Evolutionary conservation across 108 stramenopile species (phyloP), one percentile per base, ranked within the genome.

Genomic region (Mediolabrus comicus): DNA sequence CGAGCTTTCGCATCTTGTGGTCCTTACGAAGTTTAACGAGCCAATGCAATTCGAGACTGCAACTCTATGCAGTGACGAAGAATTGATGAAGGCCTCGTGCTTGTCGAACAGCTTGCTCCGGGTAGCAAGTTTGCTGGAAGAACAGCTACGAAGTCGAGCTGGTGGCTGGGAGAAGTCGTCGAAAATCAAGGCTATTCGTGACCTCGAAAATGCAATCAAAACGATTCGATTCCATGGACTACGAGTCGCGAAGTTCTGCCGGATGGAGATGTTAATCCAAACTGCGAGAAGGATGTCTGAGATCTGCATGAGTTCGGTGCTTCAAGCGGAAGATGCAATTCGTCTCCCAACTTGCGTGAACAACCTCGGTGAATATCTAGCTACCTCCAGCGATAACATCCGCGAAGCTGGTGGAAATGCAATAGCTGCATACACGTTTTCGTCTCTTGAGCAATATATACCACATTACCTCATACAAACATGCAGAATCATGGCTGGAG

Each of bases 351-450:
- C 90, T 1, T 90, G 86, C 33, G 88, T 94, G 49, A 94, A 94
- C 59, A 89, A 91, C 35, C 77, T 94, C 9, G 92, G 92, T 11
- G 92, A 94, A 59, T 90, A 91, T 67, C 80, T 94, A 57, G 86
- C 90, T 11, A 80, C 80, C 19, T 86, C 90, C 4, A 90, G 89
- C 58, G 92, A 94, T 43, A 84, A 86, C 57, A 66, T 94, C 64
- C 77, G 92, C 7, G 92, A 94, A 65, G 88, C 90, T 46, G 90
- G 87, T 19, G 92, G 92, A 24, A 94, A 94, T 64, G 87, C 88
- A 13, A 85, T 94, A 12, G 87, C 90, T 17, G 92, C 90, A 17
- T 91, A 90, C 65, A 69, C 84, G 51, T 87, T 94, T 68, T 94
- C 92, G 9, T 89, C 84, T 5, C 62, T 94, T 53, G 92, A 94